Evolutionary conservation across 148 eudicot genomes (phyloP).

Genomic region (Gaultheria prostrata): DNA sequence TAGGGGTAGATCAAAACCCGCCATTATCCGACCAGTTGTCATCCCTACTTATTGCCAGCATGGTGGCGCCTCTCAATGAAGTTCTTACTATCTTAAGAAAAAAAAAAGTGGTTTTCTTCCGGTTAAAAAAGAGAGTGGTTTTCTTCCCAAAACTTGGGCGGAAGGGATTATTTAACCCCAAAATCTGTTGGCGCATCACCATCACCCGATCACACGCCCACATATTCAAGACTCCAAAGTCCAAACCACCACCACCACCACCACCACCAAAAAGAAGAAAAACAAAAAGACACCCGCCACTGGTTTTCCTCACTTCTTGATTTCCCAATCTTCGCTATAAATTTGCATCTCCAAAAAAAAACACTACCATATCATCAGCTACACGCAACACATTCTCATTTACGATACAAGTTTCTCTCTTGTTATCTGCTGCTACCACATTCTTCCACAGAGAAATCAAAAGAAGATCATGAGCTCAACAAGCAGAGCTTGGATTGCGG

Average conservation of each 20-base stretch:
- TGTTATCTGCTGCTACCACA: neutral
- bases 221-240: neutral
- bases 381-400: neutral
- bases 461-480: neutral
- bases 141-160: constrained; percentile 2
- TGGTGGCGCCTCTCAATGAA: too few species aligned
- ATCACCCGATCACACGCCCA: neutral
- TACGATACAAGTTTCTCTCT: neutral
- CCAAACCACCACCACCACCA: neutral
- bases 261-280: neutral
- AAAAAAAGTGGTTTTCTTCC: too few species aligned
- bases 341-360: neutral
- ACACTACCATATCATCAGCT: neutral
- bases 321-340: neutral
- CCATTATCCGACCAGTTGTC: too few species aligned
- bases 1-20: too few species aligned
- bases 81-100: too few species aligned
- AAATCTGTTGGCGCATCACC: neutral
- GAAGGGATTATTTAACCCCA: neutral
- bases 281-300: neutral
- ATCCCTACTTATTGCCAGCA: too few species aligned
- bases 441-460: neutral
- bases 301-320: neutral
- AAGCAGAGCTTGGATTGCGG: constrained; percentile 23
- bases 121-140: neutral